Percentiles rank a stretch among this genome's conserved stretches.
These are phyloP conservation scores for Backusella luteola DNA, from an alignment of 192 early-diverging fungal species.

Conservation along the genomic window DNA sequence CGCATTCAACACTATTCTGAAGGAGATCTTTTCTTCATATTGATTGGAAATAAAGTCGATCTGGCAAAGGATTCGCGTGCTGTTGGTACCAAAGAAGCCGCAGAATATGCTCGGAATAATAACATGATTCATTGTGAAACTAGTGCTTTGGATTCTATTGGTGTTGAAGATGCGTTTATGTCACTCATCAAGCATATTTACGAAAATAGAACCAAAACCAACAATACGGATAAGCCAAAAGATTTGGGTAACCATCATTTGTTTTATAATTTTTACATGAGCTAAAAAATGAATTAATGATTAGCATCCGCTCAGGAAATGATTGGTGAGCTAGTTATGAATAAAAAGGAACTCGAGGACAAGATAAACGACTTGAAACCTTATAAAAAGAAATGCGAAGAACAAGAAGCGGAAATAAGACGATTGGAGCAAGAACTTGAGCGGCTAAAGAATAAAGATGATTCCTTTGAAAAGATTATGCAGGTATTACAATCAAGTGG, in stretches of 20 bases:
- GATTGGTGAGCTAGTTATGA: not conserved
- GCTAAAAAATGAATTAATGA: not conserved
- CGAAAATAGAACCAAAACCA: constrained; percentile 25
- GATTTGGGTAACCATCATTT: no score
- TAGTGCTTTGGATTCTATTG: constrained; percentile 71
- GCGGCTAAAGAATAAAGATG: not conserved
- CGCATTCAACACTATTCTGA: constrained; percentile 94
- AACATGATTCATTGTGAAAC: constrained; percentile 87
- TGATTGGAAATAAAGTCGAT: constrained; percentile 96
- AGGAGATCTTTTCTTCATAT: constrained; percentile 87
- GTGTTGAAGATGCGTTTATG: constrained; percentile 75
- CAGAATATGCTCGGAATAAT: constrained; percentile 74
- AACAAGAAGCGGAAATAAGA: not conserved
- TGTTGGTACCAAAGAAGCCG: constrained; percentile 79
- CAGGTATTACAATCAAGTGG: not conserved
- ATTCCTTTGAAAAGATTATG: not conserved
- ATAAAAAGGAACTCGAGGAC: not conserved
- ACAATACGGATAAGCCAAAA: not conserved
- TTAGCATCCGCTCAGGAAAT: not conserved
- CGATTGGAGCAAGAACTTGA: not conserved
- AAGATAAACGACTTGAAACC: not conserved
- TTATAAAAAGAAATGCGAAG: not conserved
- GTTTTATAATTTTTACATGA: not conserved
- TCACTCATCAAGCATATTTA: constrained; percentile 30
- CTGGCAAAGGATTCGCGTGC: constrained; percentile 64